A percentile compares a stretch with the other conserved stretches of the same genome.
phyloP scores from a whole-genome alignment of 305 asterid species.

The Fraxinus latifolia region DNA sequence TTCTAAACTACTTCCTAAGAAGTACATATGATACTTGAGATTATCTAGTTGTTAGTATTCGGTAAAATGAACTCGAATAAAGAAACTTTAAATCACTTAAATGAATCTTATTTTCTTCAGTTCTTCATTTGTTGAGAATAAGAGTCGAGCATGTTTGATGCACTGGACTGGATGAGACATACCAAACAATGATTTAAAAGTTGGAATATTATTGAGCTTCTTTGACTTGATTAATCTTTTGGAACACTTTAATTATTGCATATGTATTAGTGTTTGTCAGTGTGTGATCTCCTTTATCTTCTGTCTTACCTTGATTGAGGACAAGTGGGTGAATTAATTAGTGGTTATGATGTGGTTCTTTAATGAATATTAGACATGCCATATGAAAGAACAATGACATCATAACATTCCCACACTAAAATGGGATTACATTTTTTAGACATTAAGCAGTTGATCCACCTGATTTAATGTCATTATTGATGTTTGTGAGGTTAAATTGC shows the following conservation, averaged over 20 bases:
- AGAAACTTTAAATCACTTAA: not conserved
- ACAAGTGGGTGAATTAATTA: not conserved
- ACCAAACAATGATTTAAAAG: not conserved
- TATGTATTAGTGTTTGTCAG: slow-evolving; percentile 20
- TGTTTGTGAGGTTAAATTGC: not conserved
- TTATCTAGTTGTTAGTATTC: not conserved
- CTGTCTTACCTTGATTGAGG: not conserved
- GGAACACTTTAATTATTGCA: slow-evolving; percentile 18
- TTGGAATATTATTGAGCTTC: not conserved
- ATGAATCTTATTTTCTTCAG: not conserved
- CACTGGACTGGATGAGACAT: not conserved
- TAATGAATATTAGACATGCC: slow-evolving; percentile 15
- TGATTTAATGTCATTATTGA: slow-evolving; percentile 7
- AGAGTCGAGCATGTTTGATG: not conserved
- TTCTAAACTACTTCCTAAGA: not conserved
- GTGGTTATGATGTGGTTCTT: not conserved
- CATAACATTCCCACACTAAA: slow-evolving; percentile 17
- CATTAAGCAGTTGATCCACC: slow-evolving; percentile 13
- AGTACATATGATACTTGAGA: not conserved
- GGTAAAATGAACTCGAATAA: not conserved
- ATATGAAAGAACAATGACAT: slow-evolving; percentile 9
- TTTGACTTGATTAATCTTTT: slow-evolving; percentile 8
- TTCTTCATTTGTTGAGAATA: not conserved
- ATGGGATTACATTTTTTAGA: not conserved
- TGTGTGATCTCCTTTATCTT: not conserved